Percentiles rank a stretch among this genome's conserved stretches.
Conservation (phyloP, 2,329 filamentous ascomycete genomes). For the Capronia coronata region DNA sequence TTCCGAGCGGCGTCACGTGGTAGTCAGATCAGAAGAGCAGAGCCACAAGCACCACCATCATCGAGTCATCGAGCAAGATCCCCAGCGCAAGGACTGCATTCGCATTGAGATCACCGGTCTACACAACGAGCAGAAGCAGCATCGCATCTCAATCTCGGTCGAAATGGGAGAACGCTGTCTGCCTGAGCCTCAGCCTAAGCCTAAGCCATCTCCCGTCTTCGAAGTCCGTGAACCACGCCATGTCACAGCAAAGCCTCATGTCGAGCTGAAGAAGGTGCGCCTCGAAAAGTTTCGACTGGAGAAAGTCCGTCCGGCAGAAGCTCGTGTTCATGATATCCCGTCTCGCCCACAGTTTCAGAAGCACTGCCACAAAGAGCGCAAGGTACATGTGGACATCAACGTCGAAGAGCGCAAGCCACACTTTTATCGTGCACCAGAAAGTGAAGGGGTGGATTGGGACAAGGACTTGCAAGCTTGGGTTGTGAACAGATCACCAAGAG, state of each 20-base stretch:
- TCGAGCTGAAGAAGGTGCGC: not conserved
- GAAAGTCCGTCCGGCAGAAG: not conserved
- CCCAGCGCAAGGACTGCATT: not conserved
- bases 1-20: not conserved
- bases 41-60: not conserved
- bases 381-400: too few species aligned
- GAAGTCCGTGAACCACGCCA: not conserved
- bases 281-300: not conserved
- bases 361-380: not conserved
- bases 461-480: constrained; percentile 10
- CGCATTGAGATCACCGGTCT: not conserved
- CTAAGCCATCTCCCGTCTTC: not conserved
- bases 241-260: not conserved
- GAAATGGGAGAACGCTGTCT: not conserved
- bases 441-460: constrained; percentile 15
- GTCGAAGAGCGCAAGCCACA: not conserved
- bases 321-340: not conserved
- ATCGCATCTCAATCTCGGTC: not conserved
- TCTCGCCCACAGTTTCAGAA: not conserved
- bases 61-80: not conserved
- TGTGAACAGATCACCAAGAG: constrained; percentile 12
- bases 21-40: not conserved
- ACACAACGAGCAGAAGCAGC: not conserved
- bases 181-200: too few species aligned
- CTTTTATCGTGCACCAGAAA: constrained; percentile 4